Evolutionary conservation across 2,329 filamentous ascomycete genomes (phyloP), one percentile per base, ranked within the genome.

Genomic region (Aphanocladium album): DNA sequence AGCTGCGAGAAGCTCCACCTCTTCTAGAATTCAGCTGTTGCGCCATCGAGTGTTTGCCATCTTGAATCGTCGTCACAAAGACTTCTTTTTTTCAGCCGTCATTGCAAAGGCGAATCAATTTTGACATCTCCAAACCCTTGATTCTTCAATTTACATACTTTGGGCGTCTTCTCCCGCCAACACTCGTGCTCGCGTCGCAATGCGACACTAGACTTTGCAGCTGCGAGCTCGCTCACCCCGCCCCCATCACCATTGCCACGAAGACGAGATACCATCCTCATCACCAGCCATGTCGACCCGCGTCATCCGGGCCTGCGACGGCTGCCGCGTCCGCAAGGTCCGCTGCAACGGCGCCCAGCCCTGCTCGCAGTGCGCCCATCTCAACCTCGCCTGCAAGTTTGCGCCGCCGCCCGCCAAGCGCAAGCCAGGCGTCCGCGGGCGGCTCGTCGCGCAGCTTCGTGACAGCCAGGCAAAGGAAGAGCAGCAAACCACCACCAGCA

Each of bases 251-350:
- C 51, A 54, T 30, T 17, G 8, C 11, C 43, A 49, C 41, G 30
- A 39, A 30, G 50, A 39, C 33, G 37, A 7, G 23, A 33, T 16
- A 33, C 39, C 16, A 21, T n/a, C n/a, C 43, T 25, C 25, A 12
- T 16, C 2, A 23, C 17, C 23, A n/a, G n/a, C 17, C 19, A 62
- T 62, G 61, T 50, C 57, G 16, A 50, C 41, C 25, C 37, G 61
- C 37, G 61, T 60, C 35, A 25, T 57, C 25, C 68, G 68, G 49
- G 74, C 74, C 59, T 76, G 74, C 64, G 72, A 76, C 61, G 72
- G 72, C 51, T 76, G 74, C 62, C 71, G 74, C 41, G 65, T 75
- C 56, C 71, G 74, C 55, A 76, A 76, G 63, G 74, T 76, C 39
- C 71, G 69, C 57, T 76, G 74, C 64, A 74, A 70, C 51, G 71